Percentiles rank a stretch among this genome's conserved stretches.
Conservation (phyloP, 441 rosid species). For the Macaranga tanarius region DNA sequence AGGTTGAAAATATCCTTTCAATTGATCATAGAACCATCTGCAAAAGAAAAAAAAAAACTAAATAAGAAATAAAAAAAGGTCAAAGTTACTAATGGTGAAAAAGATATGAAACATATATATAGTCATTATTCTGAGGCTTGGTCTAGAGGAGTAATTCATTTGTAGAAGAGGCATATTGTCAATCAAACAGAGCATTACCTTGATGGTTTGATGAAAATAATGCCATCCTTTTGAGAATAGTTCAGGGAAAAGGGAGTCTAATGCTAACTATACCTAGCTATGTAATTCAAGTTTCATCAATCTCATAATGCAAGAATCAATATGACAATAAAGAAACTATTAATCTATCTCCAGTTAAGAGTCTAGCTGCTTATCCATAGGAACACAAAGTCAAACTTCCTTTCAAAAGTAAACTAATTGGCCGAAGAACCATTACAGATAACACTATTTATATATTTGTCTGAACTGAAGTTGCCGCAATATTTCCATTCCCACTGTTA, state of each 20-base stretch:
- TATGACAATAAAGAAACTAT: not conserved
- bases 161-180: not conserved
- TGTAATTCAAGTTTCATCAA: not conserved
- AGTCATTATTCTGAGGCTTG: not conserved
- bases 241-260: not conserved
- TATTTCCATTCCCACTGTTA: not conserved
- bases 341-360: not conserved
- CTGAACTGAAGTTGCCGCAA: too few relatives aligned
- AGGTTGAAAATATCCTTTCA: conserved; percentile 57
- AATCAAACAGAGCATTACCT: not conserved
- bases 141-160: not conserved
- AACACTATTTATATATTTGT: not conserved
- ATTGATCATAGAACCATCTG: conserved; percentile 77
- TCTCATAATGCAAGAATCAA: not conserved
- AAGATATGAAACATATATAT: not conserved
- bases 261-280: not conserved
- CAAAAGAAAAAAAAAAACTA: conserved; percentile 17
- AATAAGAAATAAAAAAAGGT: not conserved
- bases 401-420: not conserved
- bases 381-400: not conserved
- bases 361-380: not conserved
- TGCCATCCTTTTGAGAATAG: not conserved
- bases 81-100: not conserved
- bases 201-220: not conserved
- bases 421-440: not conserved